Percentiles rank a stretch among this genome's conserved stretches.
Evolutionary conservation across 1,284 basidiomycete genomes (phyloP).

Genomic region (Cyathus olla): DNA sequence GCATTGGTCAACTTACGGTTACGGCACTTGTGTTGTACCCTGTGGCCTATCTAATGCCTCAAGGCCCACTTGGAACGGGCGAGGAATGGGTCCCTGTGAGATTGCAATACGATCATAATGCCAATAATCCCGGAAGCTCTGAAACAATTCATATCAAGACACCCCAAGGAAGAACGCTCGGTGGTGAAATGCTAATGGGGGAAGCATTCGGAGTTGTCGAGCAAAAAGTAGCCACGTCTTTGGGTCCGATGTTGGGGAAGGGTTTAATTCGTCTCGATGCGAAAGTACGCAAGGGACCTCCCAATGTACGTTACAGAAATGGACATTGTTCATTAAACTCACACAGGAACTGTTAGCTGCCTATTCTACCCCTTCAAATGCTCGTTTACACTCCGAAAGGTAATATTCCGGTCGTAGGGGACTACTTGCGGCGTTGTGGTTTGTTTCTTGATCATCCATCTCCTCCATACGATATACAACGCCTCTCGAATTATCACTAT

Average conservation of each 20-base stretch:
- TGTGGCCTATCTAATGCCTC: slow-evolving; percentile 73
- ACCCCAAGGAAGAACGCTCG: slow-evolving; percentile 60
- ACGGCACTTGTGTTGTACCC: slow-evolving; percentile 91
- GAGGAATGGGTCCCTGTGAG: slow-evolving; percentile 86
- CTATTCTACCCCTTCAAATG: slow-evolving; percentile 86
- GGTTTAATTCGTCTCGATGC: slow-evolving; percentile 89
- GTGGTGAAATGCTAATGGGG: slow-evolving; percentile 63
- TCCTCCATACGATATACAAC: slow-evolving; percentile 63
- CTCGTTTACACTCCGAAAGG: slow-evolving; percentile 94
- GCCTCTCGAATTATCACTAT: slow-evolving; percentile 80
- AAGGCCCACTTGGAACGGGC: slow-evolving; percentile 49
- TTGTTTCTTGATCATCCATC: slow-evolving; percentile 88
- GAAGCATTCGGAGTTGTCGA: slow-evolving; percentile 90
- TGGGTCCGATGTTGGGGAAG: slow-evolving; percentile 86
- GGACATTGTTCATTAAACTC: slow-evolving; percentile 55
- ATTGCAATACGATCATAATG: slow-evolving; percentile 76
- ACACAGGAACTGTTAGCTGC: slow-evolving; percentile 58
- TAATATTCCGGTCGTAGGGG: slow-evolving; percentile 86
- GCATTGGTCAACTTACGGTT: slow-evolving; percentile 87
- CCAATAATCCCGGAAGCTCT: slow-evolving; percentile 63
- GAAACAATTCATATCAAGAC: slow-evolving; percentile 88
- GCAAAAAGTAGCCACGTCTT: slow-evolving; percentile 78
- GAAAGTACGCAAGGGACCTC: slow-evolving; percentile 72
- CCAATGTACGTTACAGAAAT: slow-evolving; percentile 60
- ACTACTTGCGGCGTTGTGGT: slow-evolving; percentile 75